These are phyloP conservation scores for Craspedostauros australis DNA, from an alignment of 108 stramenopile genomes.

Conservation along the genomic window DNA sequence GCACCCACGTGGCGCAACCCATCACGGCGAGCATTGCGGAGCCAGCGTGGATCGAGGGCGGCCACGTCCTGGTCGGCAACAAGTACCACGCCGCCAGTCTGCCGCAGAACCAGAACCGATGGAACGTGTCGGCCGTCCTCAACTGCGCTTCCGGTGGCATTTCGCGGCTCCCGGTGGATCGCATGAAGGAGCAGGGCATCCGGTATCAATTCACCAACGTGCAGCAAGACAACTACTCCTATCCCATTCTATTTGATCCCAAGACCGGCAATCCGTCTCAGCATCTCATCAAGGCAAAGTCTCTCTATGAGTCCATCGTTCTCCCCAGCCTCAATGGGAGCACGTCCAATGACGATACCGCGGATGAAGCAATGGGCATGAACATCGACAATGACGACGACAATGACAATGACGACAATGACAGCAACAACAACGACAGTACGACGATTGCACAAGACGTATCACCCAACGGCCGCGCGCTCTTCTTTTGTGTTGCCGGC, in stretches of 20 bases:
- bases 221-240: slow-evolving; percentile 52
- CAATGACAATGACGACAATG: no score
- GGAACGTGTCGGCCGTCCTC: slow-evolving; percentile 64
- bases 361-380: no score
- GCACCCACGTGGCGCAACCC: slow-evolving; percentile 39
- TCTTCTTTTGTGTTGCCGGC: slow-evolving; percentile 62
- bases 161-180: slow-evolving; percentile 54
- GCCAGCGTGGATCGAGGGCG: slow-evolving; percentile 9
- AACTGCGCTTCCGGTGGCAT: slow-evolving; percentile 77
- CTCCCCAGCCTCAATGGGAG: no score
- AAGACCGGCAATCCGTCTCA: slow-evolving; percentile 22
- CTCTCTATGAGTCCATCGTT: no score
- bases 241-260: slow-evolving; percentile 59
- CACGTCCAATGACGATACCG: no score
- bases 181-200: slow-evolving; percentile 52
- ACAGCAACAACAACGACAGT: no score
- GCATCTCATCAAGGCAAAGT: slow-evolving; percentile 55
- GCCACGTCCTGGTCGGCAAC: slow-evolving; percentile 55
- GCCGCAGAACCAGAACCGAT: no score
- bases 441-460: no score
- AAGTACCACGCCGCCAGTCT: slow-evolving; percentile 45
- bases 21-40: slow-evolving; percentile 25
- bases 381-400: no score
- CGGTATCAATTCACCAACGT: slow-evolving; percentile 68
- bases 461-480: slow-evolving; percentile 23